Conservation (phyloP, 768 basidiomycete species). For the Kwoniella sp. region DNA sequence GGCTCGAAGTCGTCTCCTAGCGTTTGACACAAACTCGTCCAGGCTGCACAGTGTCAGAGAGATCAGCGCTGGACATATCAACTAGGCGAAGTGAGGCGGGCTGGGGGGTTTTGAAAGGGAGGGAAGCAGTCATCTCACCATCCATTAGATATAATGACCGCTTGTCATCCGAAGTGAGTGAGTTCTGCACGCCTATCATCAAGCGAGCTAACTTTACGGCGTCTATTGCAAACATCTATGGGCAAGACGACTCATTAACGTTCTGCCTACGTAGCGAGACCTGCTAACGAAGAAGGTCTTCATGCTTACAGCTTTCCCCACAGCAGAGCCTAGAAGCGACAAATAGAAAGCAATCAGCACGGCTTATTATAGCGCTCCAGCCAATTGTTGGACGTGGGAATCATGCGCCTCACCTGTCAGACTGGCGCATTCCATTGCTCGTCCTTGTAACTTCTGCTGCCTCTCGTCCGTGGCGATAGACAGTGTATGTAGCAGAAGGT, state of each 20-base stretch:
- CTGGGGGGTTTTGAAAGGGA: background rate
- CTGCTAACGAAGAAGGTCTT: background rate
- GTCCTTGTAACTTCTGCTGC: conserved; percentile 68
- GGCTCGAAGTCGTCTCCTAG: conserved; percentile 83
- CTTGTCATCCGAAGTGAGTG: conserved; percentile 68
- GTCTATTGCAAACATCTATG: conserved; percentile 71
- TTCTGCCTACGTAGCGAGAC: too few relatives aligned
- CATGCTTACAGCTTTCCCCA: conserved; percentile 63
- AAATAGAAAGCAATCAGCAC: background rate
- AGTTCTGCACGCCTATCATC: conserved; percentile 76
- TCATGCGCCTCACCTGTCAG: conserved; percentile 67
- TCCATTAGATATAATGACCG: conserved; percentile 70
- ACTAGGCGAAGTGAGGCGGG: background rate
- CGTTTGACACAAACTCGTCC: conserved; percentile 86
- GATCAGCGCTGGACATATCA: conserved; percentile 1
- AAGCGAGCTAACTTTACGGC: conserved; percentile 71
- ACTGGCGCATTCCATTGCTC: conserved; percentile 90
- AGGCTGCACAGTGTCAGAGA: conserved; percentile 62
- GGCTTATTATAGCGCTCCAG: conserved; percentile 1
- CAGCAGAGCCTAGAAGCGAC: conserved; percentile 70
- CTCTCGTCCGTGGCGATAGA: conserved; percentile 69
- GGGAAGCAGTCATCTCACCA: conserved; percentile 14
- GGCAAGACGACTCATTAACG: background rate
- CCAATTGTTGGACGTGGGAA: conserved; percentile 1
- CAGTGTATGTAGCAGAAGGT: conserved; percentile 73